Base-by-base conservation (phyloP, 106 monocot species). In the Amphibolis antarctica region DNA sequence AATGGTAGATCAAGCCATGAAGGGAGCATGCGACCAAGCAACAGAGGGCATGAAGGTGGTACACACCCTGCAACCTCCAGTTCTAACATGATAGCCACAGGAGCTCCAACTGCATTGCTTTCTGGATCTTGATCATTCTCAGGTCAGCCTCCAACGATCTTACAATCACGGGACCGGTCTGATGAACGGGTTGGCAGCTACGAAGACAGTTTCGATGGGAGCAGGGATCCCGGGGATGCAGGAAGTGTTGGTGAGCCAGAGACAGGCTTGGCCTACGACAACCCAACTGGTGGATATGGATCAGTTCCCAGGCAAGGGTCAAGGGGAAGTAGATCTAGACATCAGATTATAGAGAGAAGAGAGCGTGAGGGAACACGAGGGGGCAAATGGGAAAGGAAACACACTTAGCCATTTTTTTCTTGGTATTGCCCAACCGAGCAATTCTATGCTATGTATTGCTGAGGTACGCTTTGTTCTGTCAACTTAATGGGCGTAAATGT, bases 341-440 rank as follows among this genome's bases (percentile, higher is more conserved):
- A 80, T 44, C 83, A 82, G 53, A 55, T 80, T 22, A 61, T 77
- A 23, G 90, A 90, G 36, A 51, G 90, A 53, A 84, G 90, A 69
- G 96, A 96, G 59, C 66, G 83, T 44, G 94, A 89, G 4, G 82
- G 76, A 56, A 76, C 84, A 69, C 78, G 89, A 53, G 92, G 88
- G 62, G 93, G 93, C 27, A 93, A 94, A 70, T 94, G 94, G 94
- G 94, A 94, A 69, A 81, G 94, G 43, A 94, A 89, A 59, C 75
- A 84, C 29, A 72, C 71, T 64, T 82, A 65, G 82, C 17, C 22
- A n/a, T 21, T 62, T 13, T 43, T 44, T 28, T 20, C 28, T 26
- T 20, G 23, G 18, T 25, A 15, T 25, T 27, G 22, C 28, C 1
- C 28, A 10, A 13, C 17, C 13, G 57, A 28, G 18, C 14, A 57